Evolutionary conservation across 1,284 basidiomycete species (phyloP), one percentile per base, ranked within the genome.

Genomic region (Coniophora puteana): DNA sequence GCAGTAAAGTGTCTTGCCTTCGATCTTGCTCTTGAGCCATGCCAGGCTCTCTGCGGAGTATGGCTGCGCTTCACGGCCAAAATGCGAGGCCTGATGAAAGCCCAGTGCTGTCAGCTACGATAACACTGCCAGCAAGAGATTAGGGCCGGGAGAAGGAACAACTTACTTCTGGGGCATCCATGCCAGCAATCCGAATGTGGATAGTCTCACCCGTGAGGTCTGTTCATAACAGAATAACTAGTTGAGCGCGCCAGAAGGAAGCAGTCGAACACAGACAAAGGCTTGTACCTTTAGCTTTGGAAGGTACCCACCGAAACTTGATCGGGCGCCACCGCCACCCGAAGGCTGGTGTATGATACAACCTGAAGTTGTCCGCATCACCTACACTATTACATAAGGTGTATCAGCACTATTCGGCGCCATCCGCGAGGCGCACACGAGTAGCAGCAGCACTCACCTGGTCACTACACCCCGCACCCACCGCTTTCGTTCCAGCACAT

Each of bases 161-260:
- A 41, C 57, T n/a, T 49, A 86, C 87, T 70, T 95, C 93, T 0
- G 93, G 93, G 2, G 93, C 93, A 58, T 96, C 93, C 8, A 92
- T 79, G 0, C 89, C 93, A 8, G 87, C 88, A 35, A 95, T 77
- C 18, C 93, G 79, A 33, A 96, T 81, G 52, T 86, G 83, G 14
- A 95, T 70, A 0, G 91, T 94, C 51, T 89, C 67, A 47, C 83
- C 76, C 56, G 78, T 84, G 37, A 92, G 66, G 1, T 78, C 89
- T 88, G 47, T 38, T 21, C 32, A 41, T 5, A 49, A 41, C 36
- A 29, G 18, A 26, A 12, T 38, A 12, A 17, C 23, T 20, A 37
- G 33, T 22, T n/a, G 47, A 24, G 29, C 36, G n/a, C 35, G 38
- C 27, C n/a, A 47, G 22, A 8, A 29, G 18, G 29, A 13, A 20